phyloP scores from a whole-genome alignment of 805 yeast genomes.

The Starmerella vaccinii region DNA sequence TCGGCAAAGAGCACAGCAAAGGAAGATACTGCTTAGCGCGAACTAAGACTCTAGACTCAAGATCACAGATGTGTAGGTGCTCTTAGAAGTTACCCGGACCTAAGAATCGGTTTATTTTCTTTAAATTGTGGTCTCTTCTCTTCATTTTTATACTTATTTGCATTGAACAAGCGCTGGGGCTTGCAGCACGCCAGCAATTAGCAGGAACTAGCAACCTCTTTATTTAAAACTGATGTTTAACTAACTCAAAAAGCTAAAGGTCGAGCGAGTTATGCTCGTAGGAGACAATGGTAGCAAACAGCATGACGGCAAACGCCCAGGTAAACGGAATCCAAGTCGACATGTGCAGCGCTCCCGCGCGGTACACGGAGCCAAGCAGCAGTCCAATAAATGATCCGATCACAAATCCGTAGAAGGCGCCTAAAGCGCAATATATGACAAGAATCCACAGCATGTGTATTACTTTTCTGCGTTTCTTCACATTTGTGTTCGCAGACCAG shows the following conservation, averaged over 20 bases:
- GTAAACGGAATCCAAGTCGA: conserved; percentile 91
- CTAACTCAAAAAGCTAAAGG: conserved; percentile 5
- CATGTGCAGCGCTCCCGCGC: conserved; percentile 74
- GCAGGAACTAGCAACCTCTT: no score
- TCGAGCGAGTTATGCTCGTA: conserved; percentile 45
- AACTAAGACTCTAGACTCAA: not conserved
- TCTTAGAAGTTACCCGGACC: not conserved
- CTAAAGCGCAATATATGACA: conserved; percentile 34
- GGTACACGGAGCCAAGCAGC: conserved; percentile 61
- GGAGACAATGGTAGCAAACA: conserved; percentile 56
- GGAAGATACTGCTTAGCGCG: not conserved
- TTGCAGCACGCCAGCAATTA: no score
- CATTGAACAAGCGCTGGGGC: not conserved
- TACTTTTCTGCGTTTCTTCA: conserved; percentile 29
- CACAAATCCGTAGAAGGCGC: conserved; percentile 41
- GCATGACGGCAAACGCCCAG: conserved; percentile 59
- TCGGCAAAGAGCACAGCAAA: not conserved
- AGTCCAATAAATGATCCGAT: conserved; percentile 73
- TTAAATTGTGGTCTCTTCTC: no score
- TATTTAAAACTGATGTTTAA: not conserved
- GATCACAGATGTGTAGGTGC: not conserved
- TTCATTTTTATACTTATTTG: not conserved
- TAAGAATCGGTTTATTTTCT: no score
- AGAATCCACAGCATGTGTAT: conserved; percentile 32
- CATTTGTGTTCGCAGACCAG: conserved; percentile 37